Evolutionary conservation across 176 grass and related monocot genomes (phyloP), one percentile per base, ranked within the genome.

Genomic region (Elymus sibiricus): DNA sequence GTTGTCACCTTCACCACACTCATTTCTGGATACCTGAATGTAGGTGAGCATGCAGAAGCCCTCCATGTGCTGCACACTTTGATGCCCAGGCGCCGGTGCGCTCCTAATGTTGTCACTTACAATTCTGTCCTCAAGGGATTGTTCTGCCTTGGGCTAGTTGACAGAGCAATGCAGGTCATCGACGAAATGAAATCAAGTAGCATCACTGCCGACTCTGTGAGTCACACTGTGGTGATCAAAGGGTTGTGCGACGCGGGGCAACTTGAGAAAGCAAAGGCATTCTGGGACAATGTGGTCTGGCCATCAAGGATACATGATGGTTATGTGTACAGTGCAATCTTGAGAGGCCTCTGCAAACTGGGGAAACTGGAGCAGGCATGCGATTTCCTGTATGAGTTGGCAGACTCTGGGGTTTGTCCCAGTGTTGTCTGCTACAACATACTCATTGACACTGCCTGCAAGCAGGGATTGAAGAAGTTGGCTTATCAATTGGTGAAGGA

Each of bases 211-310:
- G 90, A 95, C 80, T 63, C 86, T 44, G 79, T 65, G 7, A 95
- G 90, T 68, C 79, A 95, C 43, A 83, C 96, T 16, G 2, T 70
- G 5, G 76, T 94, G 27, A 89, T 95, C 80, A 77, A 91, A 78
- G 93, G 93, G 64, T 81, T 98, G 39, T 94, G 92, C 11, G 26
- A 89, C 12, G 64, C 70, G 0, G 88, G 70, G 46, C 81, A 76
- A 56, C 77, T 94, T 8, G 82, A 92, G 40, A 88, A 88, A 61
- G 92, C 90, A n/a, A 94, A 91, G 79, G 82, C 65, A 28, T 90
- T 98, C 70, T 98, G 92, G 96, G 92, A 95, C 71, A 79, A 92
- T 76, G 55, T 95, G 7, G 53, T 94, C n/a, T 95, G 97, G 92
- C 88, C 92, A 26, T 98, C 94, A 14, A 81, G 91, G 78, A 86